Evolutionary conservation across 805 yeast species (phyloP).

Genomic region (Cyberlindnera americana): DNA sequence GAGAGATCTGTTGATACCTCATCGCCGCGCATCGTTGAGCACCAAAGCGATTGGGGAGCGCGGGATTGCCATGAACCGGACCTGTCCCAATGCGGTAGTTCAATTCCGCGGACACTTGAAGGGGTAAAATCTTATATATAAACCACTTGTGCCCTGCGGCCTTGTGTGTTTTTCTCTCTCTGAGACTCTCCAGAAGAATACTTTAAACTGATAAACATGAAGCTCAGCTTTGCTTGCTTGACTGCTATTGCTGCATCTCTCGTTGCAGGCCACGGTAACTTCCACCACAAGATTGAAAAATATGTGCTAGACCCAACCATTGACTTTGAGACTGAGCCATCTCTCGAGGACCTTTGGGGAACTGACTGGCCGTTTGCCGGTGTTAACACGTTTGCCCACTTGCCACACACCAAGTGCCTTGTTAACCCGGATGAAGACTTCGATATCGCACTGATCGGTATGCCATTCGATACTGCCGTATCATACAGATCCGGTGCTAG

Average conservation of each 20-base stretch:
- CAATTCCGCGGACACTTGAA: constrained; percentile 8
- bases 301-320: constrained; percentile 17
- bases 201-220: constrained; percentile 3
- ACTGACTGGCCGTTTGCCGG: constrained; percentile 71
- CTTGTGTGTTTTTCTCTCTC: too few relatives aligned
- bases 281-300: constrained; percentile 14
- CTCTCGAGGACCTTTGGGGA: constrained; percentile 66
- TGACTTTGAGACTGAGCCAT: constrained; percentile 28
- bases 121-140: neutral
- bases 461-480: constrained; percentile 53
- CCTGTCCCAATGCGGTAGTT: constrained; percentile 8
- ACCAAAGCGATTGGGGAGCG: too few relatives aligned
- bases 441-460: constrained; percentile 60
- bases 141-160: too few relatives aligned
- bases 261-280: constrained; percentile 4
- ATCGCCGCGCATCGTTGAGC: too few relatives aligned
- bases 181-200: too few relatives aligned
- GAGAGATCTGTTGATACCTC: too few relatives aligned
- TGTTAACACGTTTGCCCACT: constrained; percentile 69
- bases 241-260: constrained; percentile 13
- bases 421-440: constrained; percentile 42
- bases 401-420: constrained; percentile 59
- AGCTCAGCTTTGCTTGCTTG: constrained; percentile 6
- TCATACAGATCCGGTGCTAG: constrained; percentile 51
- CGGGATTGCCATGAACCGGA: too few relatives aligned